Evolutionary conservation across 257 asterid species (phyloP).

Genomic region (Solanum medicagineum): DNA sequence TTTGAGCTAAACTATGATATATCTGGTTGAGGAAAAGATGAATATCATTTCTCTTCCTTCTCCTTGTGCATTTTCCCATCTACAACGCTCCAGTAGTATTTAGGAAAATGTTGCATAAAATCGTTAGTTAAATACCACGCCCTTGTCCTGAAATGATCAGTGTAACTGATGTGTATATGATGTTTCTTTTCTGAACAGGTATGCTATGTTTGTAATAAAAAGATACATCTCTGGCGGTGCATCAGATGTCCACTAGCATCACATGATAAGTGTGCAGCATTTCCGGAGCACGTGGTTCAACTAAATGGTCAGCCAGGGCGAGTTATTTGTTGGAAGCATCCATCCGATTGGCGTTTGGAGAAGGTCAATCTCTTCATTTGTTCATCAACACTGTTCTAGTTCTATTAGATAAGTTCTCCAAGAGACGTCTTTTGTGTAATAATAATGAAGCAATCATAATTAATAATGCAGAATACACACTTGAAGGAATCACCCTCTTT

Average conservation of each 20-base stretch:
- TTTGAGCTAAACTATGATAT: not conserved
- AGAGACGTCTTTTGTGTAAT: not conserved
- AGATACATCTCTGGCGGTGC: slow-evolving; percentile 63
- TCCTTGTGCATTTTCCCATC: not conserved
- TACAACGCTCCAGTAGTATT: not conserved
- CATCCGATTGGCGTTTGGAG: slow-evolving; percentile 46
- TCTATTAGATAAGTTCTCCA: not conserved
- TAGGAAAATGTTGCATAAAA: not conserved
- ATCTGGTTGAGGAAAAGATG: not conserved
- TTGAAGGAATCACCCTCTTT: not conserved
- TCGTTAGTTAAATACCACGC: not conserved
- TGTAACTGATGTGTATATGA: slow-evolving; percentile 1
- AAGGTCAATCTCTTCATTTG: slow-evolving; percentile 40
- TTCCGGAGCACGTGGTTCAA: slow-evolving; percentile 54
- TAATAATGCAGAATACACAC: not conserved
- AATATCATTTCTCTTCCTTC: not conserved
- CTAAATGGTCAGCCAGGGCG: slow-evolving; percentile 52
- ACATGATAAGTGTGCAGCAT: slow-evolving; percentile 73
- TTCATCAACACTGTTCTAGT: slow-evolving; percentile 7
- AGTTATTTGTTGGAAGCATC: slow-evolving; percentile 86
- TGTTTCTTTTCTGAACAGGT: slow-evolving; percentile 36
- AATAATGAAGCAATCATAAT: not conserved
- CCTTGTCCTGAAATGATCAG: not conserved
- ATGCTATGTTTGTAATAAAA: slow-evolving; percentile 73
- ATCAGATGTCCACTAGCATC: slow-evolving; percentile 58